phyloP scores from a whole-genome alignment of 2,329 filamentous ascomycete genomes.

The Chaetomiaceae sp. region DNA sequence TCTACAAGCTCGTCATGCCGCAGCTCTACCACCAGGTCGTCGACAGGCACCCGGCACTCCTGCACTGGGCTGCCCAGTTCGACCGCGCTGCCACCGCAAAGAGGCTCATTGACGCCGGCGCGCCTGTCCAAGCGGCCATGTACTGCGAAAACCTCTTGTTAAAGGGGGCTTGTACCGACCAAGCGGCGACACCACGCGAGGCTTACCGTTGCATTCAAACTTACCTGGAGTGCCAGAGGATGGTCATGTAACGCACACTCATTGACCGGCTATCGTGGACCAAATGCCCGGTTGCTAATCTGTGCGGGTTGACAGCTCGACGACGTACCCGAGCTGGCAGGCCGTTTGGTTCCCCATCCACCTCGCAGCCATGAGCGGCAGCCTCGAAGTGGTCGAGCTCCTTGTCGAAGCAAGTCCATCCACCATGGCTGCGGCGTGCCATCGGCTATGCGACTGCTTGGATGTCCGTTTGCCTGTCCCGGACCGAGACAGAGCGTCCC shows the following conservation, averaged over 20 bases:
- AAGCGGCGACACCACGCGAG: background rate
- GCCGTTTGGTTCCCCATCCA: slow-evolving; percentile 5
- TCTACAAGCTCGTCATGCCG: slow-evolving; percentile 8
- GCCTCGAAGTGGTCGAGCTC: slow-evolving; percentile 2
- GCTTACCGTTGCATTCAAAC: background rate
- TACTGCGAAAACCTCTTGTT: too few species aligned
- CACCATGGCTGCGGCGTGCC: background rate
- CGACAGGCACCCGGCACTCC: slow-evolving; percentile 2
- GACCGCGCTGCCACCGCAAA: slow-evolving; percentile 2
- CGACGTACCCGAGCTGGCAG: too few species aligned
- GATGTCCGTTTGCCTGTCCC: background rate
- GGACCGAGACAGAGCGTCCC: background rate
- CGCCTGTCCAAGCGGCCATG: background rate
- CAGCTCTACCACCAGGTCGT: slow-evolving; percentile 3
- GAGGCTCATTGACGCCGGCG: background rate
- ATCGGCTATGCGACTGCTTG: background rate
- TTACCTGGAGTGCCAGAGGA: too few species aligned
- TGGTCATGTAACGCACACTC: background rate
- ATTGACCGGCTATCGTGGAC: too few species aligned
- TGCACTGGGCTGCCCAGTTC: slow-evolving; percentile 12
- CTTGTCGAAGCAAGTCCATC: background rate
- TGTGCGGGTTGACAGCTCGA: background rate
- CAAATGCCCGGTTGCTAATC: background rate
- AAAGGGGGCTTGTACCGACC: too few species aligned
- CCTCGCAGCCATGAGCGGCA: slow-evolving; percentile 5